Base-by-base conservation (phyloP, 2,329 filamentous ascomycete genomes). In the Trichoderma harzianum region DNA sequence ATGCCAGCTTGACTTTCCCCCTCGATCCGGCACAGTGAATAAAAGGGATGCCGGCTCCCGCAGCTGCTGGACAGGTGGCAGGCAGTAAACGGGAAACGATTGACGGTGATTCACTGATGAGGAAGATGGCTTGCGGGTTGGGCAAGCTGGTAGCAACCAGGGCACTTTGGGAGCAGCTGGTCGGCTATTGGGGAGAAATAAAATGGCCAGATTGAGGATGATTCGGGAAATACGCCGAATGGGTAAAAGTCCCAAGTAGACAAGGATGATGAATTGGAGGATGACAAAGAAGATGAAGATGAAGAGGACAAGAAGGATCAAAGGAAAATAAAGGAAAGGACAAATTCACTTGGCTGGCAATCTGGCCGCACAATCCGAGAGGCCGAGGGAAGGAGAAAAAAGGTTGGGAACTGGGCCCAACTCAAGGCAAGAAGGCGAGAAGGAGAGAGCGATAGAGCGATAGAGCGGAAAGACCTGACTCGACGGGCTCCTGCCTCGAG, bases 201-300 rank as follows among this genome's bases (percentile, higher is more conserved):
- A 68, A 69, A 51, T 69, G 28, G 55, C 21, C 55, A 69, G 67
- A 39, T 53, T 61, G 66, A 36, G 53, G n/a, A 51, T 61, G 66
- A 30, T 8, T 28, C 55, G 66, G 30, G 7, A 11, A 61, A 32
- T 36, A 11, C 39, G 57, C 39, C 39, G 14, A 43, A 18, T 8
- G 67, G 21, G 16, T 30, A 34, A 26, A 26, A n/a, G 18, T n/a
- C 47, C 47, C n/a, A 24, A 14, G 47, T 24, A 12, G 47, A 24
- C 47, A 14, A 12, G n/a, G 47, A 53, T 30, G 43, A 51, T 12
- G 43, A 10, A 24, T 7, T 18, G 14, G 10, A 51, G 12, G 12
- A 53, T 30, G 16, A 47, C 18, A 26, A 24, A 21, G 26, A 28
- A n/a, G 67, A 16, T 12, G 28, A 21, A 30, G n/a, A 16, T 7